Conservation (phyloP, 2,329 filamentous ascomycete species). For the Xenoacremonium recifei region DNA sequence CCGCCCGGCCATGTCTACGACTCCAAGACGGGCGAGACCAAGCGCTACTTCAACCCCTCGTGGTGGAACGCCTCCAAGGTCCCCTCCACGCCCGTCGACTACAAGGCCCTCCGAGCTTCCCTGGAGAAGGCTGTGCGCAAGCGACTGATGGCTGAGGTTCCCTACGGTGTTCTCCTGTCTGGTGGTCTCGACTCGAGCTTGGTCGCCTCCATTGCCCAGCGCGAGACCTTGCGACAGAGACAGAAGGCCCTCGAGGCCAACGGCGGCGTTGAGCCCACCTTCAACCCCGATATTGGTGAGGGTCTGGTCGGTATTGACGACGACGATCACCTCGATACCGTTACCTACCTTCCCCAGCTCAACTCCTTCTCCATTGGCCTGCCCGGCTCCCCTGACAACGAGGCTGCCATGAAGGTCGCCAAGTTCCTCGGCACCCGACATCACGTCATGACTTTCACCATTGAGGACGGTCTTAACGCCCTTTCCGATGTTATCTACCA, state of each 20-base stretch:
- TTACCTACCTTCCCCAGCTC: constrained; percentile 89
- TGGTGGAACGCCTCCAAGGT: constrained; percentile 87
- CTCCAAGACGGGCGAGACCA: constrained; percentile 82
- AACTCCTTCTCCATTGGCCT: constrained; percentile 99
- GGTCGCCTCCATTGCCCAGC: constrained; percentile 91
- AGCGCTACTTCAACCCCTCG: constrained; percentile 84
- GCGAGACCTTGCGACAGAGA: constrained; percentile 80
- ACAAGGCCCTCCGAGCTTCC: constrained; percentile 75
- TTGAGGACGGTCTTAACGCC: constrained; percentile 95
- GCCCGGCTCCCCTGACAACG: constrained; percentile 86
- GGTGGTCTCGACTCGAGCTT: constrained; percentile 94
- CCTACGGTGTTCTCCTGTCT: constrained; percentile 92
- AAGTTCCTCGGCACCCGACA: constrained; percentile 97
- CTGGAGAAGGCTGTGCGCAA: constrained; percentile 93
- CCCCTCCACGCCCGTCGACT: constrained; percentile 77
- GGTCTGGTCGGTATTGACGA: constrained; percentile 93
- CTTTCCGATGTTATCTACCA: constrained; percentile 98
- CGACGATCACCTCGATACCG: constrained; percentile 81
- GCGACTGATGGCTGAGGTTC: constrained; percentile 97
- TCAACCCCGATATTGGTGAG: constrained; percentile 60
- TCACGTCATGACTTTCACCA: constrained; percentile 96
- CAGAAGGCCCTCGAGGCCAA: constrained; percentile 55
- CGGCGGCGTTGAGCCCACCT: constrained; percentile 44
- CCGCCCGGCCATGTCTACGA: constrained; percentile 96
- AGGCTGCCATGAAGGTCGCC: constrained; percentile 88